phyloP scores from a whole-genome alignment of 345 rosid species.

The Cardamine chenopodiifolia region DNA sequence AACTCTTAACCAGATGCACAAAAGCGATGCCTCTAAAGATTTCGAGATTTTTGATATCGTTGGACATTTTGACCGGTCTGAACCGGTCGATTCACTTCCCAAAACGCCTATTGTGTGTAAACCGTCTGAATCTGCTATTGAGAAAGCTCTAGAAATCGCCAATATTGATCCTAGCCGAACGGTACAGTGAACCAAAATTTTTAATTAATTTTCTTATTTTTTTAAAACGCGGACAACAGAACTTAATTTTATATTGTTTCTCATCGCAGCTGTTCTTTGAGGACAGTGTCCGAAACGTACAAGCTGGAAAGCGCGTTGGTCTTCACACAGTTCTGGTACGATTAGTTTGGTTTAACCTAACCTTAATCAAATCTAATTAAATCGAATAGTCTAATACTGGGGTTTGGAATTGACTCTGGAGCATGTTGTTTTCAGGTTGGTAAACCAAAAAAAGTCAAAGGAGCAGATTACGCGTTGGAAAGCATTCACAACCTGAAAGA shows the following conservation, averaged over 20 bases:
- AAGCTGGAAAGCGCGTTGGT: slow-evolving; percentile 80
- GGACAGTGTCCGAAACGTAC: slow-evolving; percentile 84
- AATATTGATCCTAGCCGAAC: slow-evolving; percentile 75
- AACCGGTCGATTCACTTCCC: slow-evolving; percentile 50
- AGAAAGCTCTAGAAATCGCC: slow-evolving; percentile 70
- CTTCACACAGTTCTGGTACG: slow-evolving; percentile 80
- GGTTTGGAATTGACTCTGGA: background rate
- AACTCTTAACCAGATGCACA: slow-evolving; percentile 69
- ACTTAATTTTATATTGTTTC: background rate
- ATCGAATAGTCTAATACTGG: background rate
- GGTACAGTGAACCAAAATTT: slow-evolving; percentile 47
- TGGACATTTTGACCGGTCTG: slow-evolving; percentile 52
- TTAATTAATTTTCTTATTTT: background rate
- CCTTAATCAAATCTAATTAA: slow-evolving; percentile 1
- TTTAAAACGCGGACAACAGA: background rate
- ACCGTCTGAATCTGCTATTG: slow-evolving; percentile 71
- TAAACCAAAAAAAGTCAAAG: slow-evolving; percentile 67
- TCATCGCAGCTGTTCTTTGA: slow-evolving; percentile 76
- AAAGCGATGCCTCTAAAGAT: slow-evolving; percentile 46
- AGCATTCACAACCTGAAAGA: slow-evolving; percentile 82
- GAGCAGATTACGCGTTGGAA: slow-evolving; percentile 83
- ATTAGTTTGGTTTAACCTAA: slow-evolving; percentile 10
- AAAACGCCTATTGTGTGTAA: slow-evolving; percentile 81
- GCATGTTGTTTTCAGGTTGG: slow-evolving; percentile 60
- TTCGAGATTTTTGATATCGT: slow-evolving; percentile 64